Conservation (phyloP, 2,329 filamentous ascomycete species). For the Xylariaceae sp. region DNA sequence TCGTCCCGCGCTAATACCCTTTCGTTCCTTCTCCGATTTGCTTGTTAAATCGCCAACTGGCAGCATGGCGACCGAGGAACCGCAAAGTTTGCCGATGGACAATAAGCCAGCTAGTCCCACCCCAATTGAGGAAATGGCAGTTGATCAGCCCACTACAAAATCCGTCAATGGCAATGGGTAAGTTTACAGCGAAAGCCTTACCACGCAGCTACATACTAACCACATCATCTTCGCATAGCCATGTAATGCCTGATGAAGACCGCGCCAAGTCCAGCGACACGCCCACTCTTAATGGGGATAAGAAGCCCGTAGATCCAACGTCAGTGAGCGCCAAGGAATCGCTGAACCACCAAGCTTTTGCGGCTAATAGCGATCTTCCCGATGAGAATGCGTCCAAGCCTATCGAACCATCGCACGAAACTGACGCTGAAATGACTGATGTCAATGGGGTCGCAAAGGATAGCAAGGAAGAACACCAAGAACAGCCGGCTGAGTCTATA, state of each 20-base stretch:
- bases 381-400: slow-evolving; percentile 13
- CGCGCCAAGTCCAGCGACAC: slow-evolving; percentile 11
- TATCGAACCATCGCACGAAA: neutral
- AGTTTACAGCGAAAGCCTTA: too few relatives aligned
- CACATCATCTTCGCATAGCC: slow-evolving; percentile 7
- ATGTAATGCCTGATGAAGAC: slow-evolving; percentile 15
- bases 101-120: slow-evolving; percentile 14
- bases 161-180: slow-evolving; percentile 40
- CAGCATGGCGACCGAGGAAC: slow-evolving; percentile 30
- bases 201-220: neutral
- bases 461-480: neutral
- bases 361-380: slow-evolving; percentile 15
- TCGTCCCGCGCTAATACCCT: slow-evolving; percentile 4
- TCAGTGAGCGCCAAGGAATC: slow-evolving; percentile 7
- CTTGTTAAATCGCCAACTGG: too few relatives aligned
- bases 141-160: slow-evolving; percentile 37
- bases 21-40: too few relatives aligned
- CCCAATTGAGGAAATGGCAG: slow-evolving; percentile 38
- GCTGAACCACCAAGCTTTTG: slow-evolving; percentile 19
- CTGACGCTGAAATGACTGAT: slow-evolving; percentile 16
- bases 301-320: slow-evolving; percentile 5
- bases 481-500: too few relatives aligned
- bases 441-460: slow-evolving; percentile 8
- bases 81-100: slow-evolving; percentile 20
- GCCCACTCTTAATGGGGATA: slow-evolving; percentile 20